Base-by-base conservation (phyloP, 345 rosid species). In the Microthlaspi erraticum region DNA sequence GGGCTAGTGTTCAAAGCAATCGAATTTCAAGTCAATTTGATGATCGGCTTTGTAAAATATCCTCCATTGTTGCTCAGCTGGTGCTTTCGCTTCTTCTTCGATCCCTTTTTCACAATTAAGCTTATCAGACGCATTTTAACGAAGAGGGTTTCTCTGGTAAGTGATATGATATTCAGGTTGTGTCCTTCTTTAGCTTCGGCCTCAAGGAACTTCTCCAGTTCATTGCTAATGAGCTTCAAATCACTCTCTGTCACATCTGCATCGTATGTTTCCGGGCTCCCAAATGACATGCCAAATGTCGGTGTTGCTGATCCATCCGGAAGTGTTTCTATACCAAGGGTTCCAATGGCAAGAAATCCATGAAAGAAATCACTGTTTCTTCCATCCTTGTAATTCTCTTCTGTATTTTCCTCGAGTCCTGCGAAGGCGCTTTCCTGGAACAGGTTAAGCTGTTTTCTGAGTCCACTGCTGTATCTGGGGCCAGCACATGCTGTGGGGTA, bases 321-420 rank as follows among this genome's bases (percentile, higher is more conserved):
- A 60, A 60, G 60, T 64, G 78, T 78, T 68, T 83, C 84, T 46
- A 77, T 81, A 53, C 98, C 98, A 67, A 93, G 87, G 68, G 96
- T 88, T 79, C 98, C 98, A 73, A 93, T 88, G 68, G 93, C 74
- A 10, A 93, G 90, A 78, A 93, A 88, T 64, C 98, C 98, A 69
- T 83, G 81, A 77, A 90, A 90, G 29, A 80, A 77, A 23, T 85
- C 90, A 23, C 85, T 73, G 76, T 70, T 79, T n/a, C 83, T 63
- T 75, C 75, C 79, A 53, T 80, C 84, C 64, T 71, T 64, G 53
- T 64, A 57, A 66, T 63, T 68, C 17, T 39, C 79, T 20, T 75
- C 71, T 73, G 71, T 11, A 32, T 63, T 46, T 31, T 71, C 73
- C 64, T 49, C 37, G 52, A 66, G 65, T 81, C 78, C 83, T 50